Percentiles rank a stretch among this genome's conserved stretches.
phyloP scores from a whole-genome alignment of 139 green algal species.

The Chlorella sp. region DNA sequence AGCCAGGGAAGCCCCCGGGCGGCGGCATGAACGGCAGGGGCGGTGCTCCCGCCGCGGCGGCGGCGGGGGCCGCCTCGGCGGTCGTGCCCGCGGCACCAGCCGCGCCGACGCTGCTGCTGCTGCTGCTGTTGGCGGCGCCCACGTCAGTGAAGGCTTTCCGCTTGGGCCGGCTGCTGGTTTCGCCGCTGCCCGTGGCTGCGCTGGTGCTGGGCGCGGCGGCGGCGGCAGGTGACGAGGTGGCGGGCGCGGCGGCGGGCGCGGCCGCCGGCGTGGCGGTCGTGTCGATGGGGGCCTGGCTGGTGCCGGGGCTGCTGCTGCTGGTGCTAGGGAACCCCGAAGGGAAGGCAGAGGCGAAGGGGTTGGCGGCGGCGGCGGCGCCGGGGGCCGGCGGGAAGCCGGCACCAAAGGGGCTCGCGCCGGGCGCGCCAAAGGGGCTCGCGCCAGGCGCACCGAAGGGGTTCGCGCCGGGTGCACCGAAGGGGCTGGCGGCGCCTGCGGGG shows the following conservation, averaged over 20 bases:
- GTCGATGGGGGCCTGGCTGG: slow-evolving; percentile 21
- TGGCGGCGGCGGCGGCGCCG: slow-evolving; percentile 13
- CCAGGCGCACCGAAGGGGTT: slow-evolving; percentile 24
- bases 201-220: too few relatives aligned
- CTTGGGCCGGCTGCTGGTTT: too few relatives aligned
- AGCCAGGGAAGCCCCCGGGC: neutral
- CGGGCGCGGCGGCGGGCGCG: neutral
- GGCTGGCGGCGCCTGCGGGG: slow-evolving; percentile 20
- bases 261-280: slow-evolving; percentile 26
- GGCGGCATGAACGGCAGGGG: neutral
- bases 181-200: too few relatives aligned
- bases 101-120: neutral
- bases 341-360: slow-evolving; percentile 21
- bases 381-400: too few relatives aligned
- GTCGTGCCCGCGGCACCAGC: neutral
- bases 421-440: slow-evolving; percentile 24
- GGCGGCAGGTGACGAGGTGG: neutral
- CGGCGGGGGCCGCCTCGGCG: neutral
- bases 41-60: neutral
- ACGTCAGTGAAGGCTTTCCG: too few relatives aligned
- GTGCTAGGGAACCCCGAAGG: neutral
- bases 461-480: slow-evolving; percentile 17
- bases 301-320: slow-evolving; percentile 5
- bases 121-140: neutral
- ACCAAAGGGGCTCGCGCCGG: slow-evolving; percentile 15